Conservation (phyloP, 345 rosid genomes). For the Eucalyptus albens region DNA sequence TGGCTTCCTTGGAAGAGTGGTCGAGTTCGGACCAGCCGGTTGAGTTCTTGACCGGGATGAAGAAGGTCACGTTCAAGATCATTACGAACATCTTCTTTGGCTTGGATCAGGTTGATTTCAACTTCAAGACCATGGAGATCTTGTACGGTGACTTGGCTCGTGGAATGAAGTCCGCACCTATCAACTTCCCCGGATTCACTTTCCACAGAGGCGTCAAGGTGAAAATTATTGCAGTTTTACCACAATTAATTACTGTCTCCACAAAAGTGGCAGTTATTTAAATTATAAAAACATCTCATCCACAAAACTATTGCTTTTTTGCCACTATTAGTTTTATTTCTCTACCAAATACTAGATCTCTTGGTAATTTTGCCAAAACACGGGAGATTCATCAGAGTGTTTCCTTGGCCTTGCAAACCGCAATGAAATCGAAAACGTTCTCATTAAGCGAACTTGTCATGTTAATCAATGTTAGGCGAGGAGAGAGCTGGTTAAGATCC, state of each 20-base stretch:
- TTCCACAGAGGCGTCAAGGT: constrained; percentile 20
- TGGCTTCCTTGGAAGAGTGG: constrained; percentile 8
- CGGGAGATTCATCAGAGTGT: background rate
- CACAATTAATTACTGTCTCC: background rate
- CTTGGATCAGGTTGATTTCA: background rate
- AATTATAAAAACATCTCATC: background rate
- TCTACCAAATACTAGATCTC: background rate
- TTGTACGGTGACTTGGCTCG: background rate
- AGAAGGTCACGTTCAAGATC: constrained; percentile 2
- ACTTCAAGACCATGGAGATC: background rate
- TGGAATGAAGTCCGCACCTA: constrained; percentile 6
- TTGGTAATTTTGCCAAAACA: background rate
- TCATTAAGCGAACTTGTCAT: background rate
- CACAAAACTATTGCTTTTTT: no score
- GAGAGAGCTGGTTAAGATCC: constrained; percentile 1
- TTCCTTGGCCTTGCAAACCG: background rate
- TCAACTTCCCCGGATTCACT: constrained; percentile 25
- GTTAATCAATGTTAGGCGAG: constrained; percentile 3
- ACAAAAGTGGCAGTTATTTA: background rate
- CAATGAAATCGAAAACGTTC: background rate
- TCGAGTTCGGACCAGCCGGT: background rate
- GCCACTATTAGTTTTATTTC: background rate
- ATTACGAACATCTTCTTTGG: constrained; percentile 17
- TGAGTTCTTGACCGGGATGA: constrained; percentile 5
- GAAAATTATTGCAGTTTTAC: background rate